Conservation (phyloP, 768 basidiomycete species). For the Trametes meyenii region DNA sequence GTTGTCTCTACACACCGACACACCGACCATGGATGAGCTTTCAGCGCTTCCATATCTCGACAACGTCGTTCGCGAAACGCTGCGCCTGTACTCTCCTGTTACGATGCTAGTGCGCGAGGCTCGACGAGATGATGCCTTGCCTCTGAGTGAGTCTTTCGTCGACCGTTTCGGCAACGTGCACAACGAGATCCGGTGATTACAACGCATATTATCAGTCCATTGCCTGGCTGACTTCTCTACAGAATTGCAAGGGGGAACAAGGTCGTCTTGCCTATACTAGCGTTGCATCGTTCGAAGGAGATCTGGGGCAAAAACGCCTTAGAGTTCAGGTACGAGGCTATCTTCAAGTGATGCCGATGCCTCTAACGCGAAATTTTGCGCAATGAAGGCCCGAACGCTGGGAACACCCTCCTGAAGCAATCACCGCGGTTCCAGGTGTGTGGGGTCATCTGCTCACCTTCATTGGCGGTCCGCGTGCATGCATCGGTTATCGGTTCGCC, state of each 20-base stretch:
- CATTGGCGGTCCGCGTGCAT: conserved; percentile 64
- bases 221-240: neutral
- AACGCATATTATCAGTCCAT: neutral
- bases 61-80: conserved; percentile 58
- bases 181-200: conserved; percentile 29
- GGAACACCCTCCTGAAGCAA: conserved; percentile 49
- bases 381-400: conserved; percentile 63
- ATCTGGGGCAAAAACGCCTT: conserved; percentile 67
- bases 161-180: conserved; percentile 23
- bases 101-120: conserved; percentile 49
- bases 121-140: conserved; percentile 51
- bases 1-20: conserved; percentile 41
- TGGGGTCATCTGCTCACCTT: conserved; percentile 65
- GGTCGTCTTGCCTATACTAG: conserved; percentile 51
- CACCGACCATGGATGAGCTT: conserved; percentile 70
- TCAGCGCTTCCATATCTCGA: conserved; percentile 73
- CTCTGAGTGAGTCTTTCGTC: conserved; percentile 41
- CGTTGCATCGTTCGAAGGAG: conserved; percentile 51
- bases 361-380: neutral
- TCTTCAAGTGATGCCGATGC: neutral
- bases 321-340: conserved; percentile 57
- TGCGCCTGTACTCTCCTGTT: conserved; percentile 60
- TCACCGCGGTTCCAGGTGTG: conserved; percentile 54
- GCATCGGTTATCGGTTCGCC: conserved; percentile 70
- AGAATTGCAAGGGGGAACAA: conserved; percentile 36